These are phyloP conservation scores for Ustilago curta DNA, from an alignment of 1,284 basidiomycete genomes.

Conservation along the genomic window DNA sequence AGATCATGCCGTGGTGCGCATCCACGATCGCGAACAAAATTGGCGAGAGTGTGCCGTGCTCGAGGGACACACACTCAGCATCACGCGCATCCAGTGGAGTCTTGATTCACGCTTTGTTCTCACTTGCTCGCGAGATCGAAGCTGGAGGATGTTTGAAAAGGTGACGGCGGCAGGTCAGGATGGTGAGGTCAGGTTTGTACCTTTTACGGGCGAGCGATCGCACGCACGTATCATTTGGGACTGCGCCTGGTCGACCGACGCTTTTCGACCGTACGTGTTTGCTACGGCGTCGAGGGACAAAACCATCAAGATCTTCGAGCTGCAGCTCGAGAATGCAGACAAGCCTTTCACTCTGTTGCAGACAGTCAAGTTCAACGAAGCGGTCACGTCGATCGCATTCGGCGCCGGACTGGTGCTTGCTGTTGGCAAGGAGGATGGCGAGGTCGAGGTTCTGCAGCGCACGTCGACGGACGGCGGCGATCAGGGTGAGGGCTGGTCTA, in stretches of 20 bases:
- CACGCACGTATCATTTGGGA: constrained; percentile 97
- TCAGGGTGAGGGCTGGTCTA: constrained; percentile 20
- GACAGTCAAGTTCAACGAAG: constrained; percentile 50
- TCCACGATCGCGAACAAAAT: constrained; percentile 80
- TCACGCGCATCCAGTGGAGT: constrained; percentile 90
- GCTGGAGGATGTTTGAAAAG: constrained; percentile 84
- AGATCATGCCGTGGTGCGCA: constrained; percentile 88
- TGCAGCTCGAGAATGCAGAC: constrained; percentile 14
- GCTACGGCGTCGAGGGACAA: constrained; percentile 95
- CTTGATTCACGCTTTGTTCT: constrained; percentile 82
- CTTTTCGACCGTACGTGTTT: constrained; percentile 74
- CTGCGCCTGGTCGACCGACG: constrained; percentile 79
- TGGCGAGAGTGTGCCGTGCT: constrained; percentile 77
- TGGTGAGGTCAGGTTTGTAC: constrained; percentile 33
- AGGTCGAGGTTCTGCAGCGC: constrained; percentile 75
- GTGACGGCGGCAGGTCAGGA: not conserved
- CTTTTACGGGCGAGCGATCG: constrained; percentile 75
- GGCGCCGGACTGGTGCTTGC: constrained; percentile 74
- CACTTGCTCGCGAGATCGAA: constrained; percentile 88
- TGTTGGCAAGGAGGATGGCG: constrained; percentile 94
- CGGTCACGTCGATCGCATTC: constrained; percentile 52
- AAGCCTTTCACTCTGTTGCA: constrained; percentile 36
- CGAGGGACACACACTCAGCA: constrained; percentile 85
- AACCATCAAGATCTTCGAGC: constrained; percentile 74
- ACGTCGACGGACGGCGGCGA: not conserved